Evolutionary conservation across 331 rosid genomes (phyloP).

Genomic region (Prunus yedoensis): DNA sequence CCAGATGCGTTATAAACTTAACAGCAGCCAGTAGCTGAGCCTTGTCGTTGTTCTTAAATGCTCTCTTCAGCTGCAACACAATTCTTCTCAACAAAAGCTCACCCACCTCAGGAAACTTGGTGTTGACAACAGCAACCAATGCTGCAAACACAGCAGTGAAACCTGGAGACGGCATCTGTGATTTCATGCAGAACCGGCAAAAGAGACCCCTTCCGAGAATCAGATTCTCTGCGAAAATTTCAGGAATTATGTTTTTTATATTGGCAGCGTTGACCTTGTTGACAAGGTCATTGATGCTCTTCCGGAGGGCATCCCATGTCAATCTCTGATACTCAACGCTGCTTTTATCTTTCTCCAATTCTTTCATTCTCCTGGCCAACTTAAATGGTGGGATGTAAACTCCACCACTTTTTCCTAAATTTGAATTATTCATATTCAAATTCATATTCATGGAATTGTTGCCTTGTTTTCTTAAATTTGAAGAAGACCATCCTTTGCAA

Average conservation of each 20-base stretch:
- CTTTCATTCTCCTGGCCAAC: constrained; percentile 90
- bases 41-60: constrained; percentile 94
- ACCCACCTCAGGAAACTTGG: constrained; percentile 90
- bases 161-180: constrained; percentile 92
- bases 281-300: constrained; percentile 93
- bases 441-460: background rate
- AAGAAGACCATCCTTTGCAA: constrained; percentile 10
- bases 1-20: constrained; percentile 86
- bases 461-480: constrained; percentile 23
- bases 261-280: constrained; percentile 94
- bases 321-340: constrained; percentile 78
- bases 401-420: constrained; percentile 84
- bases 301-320: constrained; percentile 94
- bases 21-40: constrained; percentile 96
- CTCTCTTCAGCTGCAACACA: constrained; percentile 88
- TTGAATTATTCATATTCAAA: constrained; percentile 31
- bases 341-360: constrained; percentile 88
- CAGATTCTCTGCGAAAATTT: constrained; percentile 73
- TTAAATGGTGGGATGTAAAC: constrained; percentile 91
- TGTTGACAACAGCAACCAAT: constrained; percentile 86
- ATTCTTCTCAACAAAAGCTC: constrained; percentile 86
- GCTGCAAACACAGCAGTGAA: constrained; percentile 91
- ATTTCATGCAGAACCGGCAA: constrained; percentile 92
- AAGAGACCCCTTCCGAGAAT: constrained; percentile 90
- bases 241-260: constrained; percentile 79